phyloP scores from a whole-genome alignment of 2,329 filamentous ascomycete genomes.

The Diaporthe amygdali region DNA sequence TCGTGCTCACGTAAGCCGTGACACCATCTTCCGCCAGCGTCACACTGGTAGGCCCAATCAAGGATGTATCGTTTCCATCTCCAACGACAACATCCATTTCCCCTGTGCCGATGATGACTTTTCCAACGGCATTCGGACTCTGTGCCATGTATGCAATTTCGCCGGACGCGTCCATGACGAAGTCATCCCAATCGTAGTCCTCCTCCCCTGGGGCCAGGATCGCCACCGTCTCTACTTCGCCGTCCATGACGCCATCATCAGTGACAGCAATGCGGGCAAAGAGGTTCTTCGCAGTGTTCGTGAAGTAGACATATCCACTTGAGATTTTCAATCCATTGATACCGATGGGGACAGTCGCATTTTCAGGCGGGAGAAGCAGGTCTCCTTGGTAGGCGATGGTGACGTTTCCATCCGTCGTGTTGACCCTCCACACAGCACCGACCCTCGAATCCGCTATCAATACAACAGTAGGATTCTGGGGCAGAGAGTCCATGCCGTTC shows the following conservation, averaged over 20 bases:
- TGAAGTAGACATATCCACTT: slow-evolving; percentile 24
- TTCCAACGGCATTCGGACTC: neutral
- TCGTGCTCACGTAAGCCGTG: neutral
- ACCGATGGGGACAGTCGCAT: slow-evolving; percentile 19
- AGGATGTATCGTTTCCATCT: neutral
- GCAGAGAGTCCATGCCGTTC: slow-evolving; percentile 24
- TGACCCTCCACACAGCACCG: slow-evolving; percentile 21
- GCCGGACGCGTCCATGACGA: slow-evolving; percentile 6
- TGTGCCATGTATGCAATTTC: slow-evolving; percentile 14
- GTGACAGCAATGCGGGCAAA: slow-evolving; percentile 22
- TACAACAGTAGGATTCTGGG: slow-evolving; percentile 14
- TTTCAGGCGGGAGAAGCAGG: neutral
- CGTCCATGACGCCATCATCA: slow-evolving; percentile 5
- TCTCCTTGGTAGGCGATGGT: slow-evolving; percentile 13
- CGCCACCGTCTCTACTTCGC: slow-evolving; percentile 5
- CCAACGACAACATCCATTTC: neutral
- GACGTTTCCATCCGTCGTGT: slow-evolving; percentile 16
- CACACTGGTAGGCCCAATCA: slow-evolving; percentile 13
- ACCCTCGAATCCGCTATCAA: slow-evolving; percentile 20
- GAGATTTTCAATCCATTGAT: slow-evolving; percentile 24
- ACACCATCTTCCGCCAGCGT: slow-evolving; percentile 6
- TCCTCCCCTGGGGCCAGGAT: neutral
- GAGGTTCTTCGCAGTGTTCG: slow-evolving; percentile 16
- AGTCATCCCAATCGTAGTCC: slow-evolving; percentile 15
- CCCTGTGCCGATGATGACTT: slow-evolving; percentile 3